A percentile compares a stretch with the other conserved stretches of the same genome.
phyloP scores from a whole-genome alignment of 1,284 basidiomycete species.

The Irpex sp. region DNA sequence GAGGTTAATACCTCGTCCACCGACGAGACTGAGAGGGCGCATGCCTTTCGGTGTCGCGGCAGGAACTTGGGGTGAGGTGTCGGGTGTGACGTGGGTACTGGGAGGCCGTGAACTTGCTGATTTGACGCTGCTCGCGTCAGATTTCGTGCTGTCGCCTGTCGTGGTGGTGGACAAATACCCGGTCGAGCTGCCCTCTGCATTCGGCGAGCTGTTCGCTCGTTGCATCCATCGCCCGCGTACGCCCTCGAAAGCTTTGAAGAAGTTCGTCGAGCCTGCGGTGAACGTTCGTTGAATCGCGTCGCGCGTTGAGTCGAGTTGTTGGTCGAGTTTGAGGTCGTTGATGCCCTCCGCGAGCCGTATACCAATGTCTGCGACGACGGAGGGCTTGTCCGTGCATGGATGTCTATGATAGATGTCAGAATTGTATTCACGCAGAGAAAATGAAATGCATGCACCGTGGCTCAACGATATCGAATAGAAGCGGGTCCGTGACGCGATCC shows the following conservation, averaged over 20 bases:
- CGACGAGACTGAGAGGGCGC: constrained; percentile 26
- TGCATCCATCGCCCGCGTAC: constrained; percentile 73
- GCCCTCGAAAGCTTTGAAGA: constrained; percentile 86
- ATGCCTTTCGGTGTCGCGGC: constrained; percentile 18
- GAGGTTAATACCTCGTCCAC: constrained; percentile 24
- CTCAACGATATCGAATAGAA: constrained; percentile 91
- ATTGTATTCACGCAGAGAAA: neutral
- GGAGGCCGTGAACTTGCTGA: constrained; percentile 3
- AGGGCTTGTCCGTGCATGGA: constrained; percentile 85
- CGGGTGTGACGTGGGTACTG: neutral
- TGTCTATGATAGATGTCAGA: constrained; percentile 46
- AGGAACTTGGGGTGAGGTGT: constrained; percentile 7
- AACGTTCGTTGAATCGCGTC: constrained; percentile 81
- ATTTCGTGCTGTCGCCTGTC: constrained; percentile 43
- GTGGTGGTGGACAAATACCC: constrained; percentile 22
- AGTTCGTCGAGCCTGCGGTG: constrained; percentile 70
- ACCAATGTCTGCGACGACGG: constrained; percentile 86
- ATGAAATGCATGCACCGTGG: constrained; percentile 54
- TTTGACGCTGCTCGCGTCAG: constrained; percentile 30
- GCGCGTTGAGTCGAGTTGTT: constrained; percentile 84
- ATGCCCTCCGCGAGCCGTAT: constrained; percentile 86
- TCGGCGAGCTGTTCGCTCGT: constrained; percentile 36
- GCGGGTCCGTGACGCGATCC: constrained; percentile 83
- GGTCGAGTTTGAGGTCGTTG: constrained; percentile 86
- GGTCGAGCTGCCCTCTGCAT: constrained; percentile 16